A percentile compares a stretch with the other conserved stretches of the same genome.
Evolutionary conservation across 176 grass and related monocot species (phyloP).

Genomic region (Eleusine indica): DNA sequence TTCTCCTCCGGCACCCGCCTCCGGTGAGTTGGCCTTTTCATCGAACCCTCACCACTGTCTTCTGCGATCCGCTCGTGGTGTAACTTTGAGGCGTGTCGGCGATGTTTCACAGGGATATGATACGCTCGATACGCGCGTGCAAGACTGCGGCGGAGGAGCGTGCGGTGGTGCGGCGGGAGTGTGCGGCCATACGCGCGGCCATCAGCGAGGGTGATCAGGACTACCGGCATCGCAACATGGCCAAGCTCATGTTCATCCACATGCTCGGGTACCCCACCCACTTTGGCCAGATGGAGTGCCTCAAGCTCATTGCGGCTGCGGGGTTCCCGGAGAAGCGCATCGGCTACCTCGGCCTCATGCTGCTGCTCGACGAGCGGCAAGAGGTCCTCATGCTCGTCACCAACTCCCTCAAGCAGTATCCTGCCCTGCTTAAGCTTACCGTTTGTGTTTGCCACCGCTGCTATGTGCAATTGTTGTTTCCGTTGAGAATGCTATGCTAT

Average conservation of each 20-base stretch:
- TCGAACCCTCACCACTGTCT: background rate
- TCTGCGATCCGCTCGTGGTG: conserved; percentile 29
- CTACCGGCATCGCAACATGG: conserved; percentile 94
- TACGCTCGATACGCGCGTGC: conserved; percentile 90
- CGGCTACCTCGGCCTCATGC: conserved; percentile 96
- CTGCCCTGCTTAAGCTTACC: conserved; percentile 28
- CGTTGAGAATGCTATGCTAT: conserved; percentile 4
- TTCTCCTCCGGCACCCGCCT: conserved; percentile 97
- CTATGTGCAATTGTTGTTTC: background rate
- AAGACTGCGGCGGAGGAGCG: conserved; percentile 99
- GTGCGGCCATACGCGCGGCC: conserved; percentile 94
- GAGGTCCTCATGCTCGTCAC: conserved; percentile 99
- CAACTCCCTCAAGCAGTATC: conserved; percentile 99
- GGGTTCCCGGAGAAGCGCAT: conserved; percentile 98
- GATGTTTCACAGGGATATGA: conserved; percentile 79
- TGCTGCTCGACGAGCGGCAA: conserved; percentile 98
- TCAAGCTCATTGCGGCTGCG: conserved; percentile 96
- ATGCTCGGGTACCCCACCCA: conserved; percentile 99
- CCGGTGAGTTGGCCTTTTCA: conserved; percentile 56
- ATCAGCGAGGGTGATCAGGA: conserved; percentile 93
- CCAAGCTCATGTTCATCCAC: conserved; percentile 99
- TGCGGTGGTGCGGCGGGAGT: conserved; percentile 96
- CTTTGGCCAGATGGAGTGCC: conserved; percentile 99
- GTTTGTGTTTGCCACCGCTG: conserved; percentile 18
- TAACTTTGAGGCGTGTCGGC: background rate